Conservation (phyloP, 1,139 yeast species). For the Geotrichum carabidarum region DNA sequence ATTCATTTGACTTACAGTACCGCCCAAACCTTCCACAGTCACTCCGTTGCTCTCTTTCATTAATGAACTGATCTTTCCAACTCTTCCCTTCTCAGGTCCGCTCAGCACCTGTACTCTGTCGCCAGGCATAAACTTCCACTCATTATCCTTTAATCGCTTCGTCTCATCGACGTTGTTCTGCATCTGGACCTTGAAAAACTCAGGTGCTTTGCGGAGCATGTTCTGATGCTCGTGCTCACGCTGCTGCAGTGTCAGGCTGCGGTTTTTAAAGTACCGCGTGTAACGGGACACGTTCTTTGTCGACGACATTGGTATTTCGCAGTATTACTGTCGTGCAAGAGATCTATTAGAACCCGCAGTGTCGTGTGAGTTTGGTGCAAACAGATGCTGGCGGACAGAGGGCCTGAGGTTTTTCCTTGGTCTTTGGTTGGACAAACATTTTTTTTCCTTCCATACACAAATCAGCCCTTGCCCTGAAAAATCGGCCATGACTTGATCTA, state of each 20-base stretch:
- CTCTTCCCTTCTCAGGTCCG: conserved; percentile 68
- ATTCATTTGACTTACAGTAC: conserved; percentile 38
- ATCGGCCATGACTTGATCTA: neutral
- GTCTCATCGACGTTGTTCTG: conserved; percentile 28
- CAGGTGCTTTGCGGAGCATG: conserved; percentile 11
- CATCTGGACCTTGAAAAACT: conserved; percentile 13
- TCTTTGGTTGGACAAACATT: conserved; percentile 1
- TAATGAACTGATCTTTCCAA: conserved; percentile 53
- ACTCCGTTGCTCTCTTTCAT: conserved; percentile 49
- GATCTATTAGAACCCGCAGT: neutral
- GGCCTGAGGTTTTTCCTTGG: neutral
- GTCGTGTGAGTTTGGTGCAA: neutral
- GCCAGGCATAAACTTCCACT: conserved; percentile 55
- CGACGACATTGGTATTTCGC: conserved; percentile 4
- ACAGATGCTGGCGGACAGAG: neutral
- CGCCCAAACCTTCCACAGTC: conserved; percentile 54
- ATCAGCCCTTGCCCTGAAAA: conserved; percentile 5
- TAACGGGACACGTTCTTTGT: conserved; percentile 12
- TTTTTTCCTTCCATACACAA: no score
- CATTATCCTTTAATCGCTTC: conserved; percentile 41
- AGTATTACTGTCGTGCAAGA: neutral
- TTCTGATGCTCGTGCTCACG: conserved; percentile 10
- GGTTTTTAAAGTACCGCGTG: conserved; percentile 13
- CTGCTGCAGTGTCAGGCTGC: conserved; percentile 9
- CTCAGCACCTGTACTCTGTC: conserved; percentile 60